Percentiles rank a stretch among this genome's conserved stretches.
These are phyloP conservation scores for Amylostereum areolatum DNA, from an alignment of 1,284 basidiomycete species.

Conservation along the genomic window DNA sequence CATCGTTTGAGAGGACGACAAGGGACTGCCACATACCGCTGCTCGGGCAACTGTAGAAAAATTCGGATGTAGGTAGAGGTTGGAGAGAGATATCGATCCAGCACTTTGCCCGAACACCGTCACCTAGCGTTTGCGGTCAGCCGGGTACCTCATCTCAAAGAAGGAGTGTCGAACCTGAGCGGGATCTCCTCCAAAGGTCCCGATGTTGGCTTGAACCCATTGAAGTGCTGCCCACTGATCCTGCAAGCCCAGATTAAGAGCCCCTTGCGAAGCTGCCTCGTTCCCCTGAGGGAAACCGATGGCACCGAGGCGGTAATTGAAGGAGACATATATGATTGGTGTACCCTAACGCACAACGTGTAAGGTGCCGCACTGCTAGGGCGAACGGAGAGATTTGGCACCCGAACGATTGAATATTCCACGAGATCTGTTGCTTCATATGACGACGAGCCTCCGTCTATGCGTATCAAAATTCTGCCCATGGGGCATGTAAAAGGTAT, in stretches of 20 bases:
- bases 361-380: constrained; percentile 30
- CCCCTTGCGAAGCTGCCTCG: constrained; percentile 28
- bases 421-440: constrained; percentile 40
- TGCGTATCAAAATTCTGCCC: constrained; percentile 12
- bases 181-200: constrained; percentile 37
- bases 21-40: constrained; percentile 26
- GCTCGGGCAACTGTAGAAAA: constrained; percentile 34
- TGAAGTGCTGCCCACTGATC: constrained; percentile 37
- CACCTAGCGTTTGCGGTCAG: constrained; percentile 23
- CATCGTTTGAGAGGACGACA: background rate
- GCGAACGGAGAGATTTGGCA: constrained; percentile 32
- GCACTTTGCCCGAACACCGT: constrained; percentile 52
- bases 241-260: constrained; percentile 37
- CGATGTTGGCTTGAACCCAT: constrained; percentile 34
- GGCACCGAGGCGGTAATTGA: constrained; percentile 36
- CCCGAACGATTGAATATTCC: constrained; percentile 37
- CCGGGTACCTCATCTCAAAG: too few species aligned
- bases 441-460: constrained; percentile 25
- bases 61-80: constrained; percentile 36
- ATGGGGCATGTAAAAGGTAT: background rate
- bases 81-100: constrained; percentile 38
- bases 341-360: too few species aligned
- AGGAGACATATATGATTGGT: constrained; percentile 34
- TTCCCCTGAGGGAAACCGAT: constrained; percentile 35
- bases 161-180: too few species aligned